These are phyloP conservation scores for Penicillium verhagenii DNA, from an alignment of 495 filamentous ascomycete genomes.

Conservation along the genomic window DNA sequence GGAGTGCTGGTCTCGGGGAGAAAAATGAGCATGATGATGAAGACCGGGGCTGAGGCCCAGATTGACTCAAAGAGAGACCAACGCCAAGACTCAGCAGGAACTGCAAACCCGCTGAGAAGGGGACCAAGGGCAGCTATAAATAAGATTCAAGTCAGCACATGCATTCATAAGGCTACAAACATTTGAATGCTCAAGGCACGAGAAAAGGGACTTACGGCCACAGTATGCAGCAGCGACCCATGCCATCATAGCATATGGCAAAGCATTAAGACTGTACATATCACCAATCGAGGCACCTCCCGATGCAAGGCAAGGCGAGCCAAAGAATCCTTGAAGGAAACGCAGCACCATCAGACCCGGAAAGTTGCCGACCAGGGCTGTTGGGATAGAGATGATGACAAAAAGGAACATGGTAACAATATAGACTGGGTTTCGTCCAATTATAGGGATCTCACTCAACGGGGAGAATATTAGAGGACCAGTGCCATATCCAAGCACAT, in stretches of 20 bases:
- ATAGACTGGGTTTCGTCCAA: conserved; percentile 52
- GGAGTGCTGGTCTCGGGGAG: conserved; percentile 57
- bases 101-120: conserved; percentile 63
- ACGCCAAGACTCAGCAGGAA: conserved; percentile 52
- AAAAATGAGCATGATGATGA: conserved; percentile 52
- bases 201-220: conserved; percentile 36
- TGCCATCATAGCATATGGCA: conserved; percentile 53
- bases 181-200: no score
- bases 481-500: conserved; percentile 50
- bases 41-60: conserved; percentile 44
- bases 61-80: conserved; percentile 54
- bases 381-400: conserved; percentile 48
- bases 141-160: conserved; percentile 35
- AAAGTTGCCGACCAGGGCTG: conserved; percentile 48
- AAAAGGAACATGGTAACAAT: conserved; percentile 52
- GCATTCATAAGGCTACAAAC: no score
- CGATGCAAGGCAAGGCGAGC: conserved; percentile 50
- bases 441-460: conserved; percentile 48
- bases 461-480: conserved; percentile 51
- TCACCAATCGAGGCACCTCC: conserved; percentile 57
- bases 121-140: conserved; percentile 56
- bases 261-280: conserved; percentile 52
- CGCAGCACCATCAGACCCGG: conserved; percentile 49
- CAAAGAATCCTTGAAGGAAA: conserved; percentile 57
- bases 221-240: conserved; percentile 53